Base-by-base conservation (phyloP, 352 stramenopile genomes). In the Pythium dissotocum region DNA sequence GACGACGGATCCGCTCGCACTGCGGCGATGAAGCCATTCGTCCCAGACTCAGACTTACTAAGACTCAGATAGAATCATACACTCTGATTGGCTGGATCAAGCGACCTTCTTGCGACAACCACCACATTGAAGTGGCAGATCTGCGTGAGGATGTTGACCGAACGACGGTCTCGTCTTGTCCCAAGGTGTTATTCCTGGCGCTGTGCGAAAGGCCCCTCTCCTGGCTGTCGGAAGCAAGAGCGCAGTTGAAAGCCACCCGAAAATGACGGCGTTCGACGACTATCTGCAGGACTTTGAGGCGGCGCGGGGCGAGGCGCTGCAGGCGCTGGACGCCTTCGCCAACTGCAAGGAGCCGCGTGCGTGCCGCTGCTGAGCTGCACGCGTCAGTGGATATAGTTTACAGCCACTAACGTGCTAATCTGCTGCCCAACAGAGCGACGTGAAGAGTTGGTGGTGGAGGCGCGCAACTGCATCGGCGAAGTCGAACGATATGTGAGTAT, bases 401-500 rank as follows among this genome's bases (percentile, higher is more conserved):
- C 6, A 48, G n/a, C 10, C 1, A 48, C 28, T 30, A 21, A 28
- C 12, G 35, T 52, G 30, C 30, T 44, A 32, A 40, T 1, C 26
- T 42, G 2, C 28, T 30, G 28, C 2, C 28, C 28, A 16, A 10
- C 57, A 82, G 75, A 28, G n/a, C 72, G 66, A 49, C 73, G 80
- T 10, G 81, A 91, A 24, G 78, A 88, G 35, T 63, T 86, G 6
- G 73, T 79, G 2, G 73, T 87, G 21, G 63, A 76, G 18, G 81
- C 81, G 5, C 80, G 78, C 56, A 78, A 51, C 42, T 73, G 70
- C 38, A 73, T 90, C 21, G 81, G 84, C 33, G 83, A 91, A 87
- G 83, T 87, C n/a, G 83, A 91, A 56, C 83, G 83, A 75, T 91
- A 90, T 60, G 83, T 90, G 21, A 7, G 61, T 61, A 9, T 6